Conservation (phyloP, 1,139 yeast genomes). For the Eremothecium sinecaudum region DNA sequence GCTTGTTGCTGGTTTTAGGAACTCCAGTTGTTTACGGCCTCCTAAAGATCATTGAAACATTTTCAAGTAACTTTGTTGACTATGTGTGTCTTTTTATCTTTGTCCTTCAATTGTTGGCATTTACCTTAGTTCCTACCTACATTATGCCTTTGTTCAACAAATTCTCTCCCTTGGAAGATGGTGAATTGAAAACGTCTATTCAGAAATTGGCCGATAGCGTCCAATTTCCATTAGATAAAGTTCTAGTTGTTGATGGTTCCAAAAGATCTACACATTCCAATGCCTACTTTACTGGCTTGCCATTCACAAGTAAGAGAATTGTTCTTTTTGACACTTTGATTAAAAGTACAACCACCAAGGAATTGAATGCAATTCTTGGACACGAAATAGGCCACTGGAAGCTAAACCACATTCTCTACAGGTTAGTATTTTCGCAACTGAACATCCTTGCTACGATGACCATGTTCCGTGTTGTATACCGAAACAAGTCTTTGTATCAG, state of each 20-base stretch:
- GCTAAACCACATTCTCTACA: slow-evolving; percentile 68
- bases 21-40: slow-evolving; percentile 67
- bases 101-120: slow-evolving; percentile 58
- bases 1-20: slow-evolving; percentile 50
- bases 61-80: slow-evolving; percentile 70
- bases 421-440: slow-evolving; percentile 53
- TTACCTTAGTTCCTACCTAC: slow-evolving; percentile 68
- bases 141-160: slow-evolving; percentile 91
- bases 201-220: slow-evolving; percentile 68
- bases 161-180: slow-evolving; percentile 81
- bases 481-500: slow-evolving; percentile 64
- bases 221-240: slow-evolving; percentile 74
- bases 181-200: slow-evolving; percentile 74
- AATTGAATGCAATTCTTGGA: slow-evolving; percentile 88
- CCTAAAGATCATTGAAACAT: slow-evolving; percentile 69
- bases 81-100: slow-evolving; percentile 69
- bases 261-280: slow-evolving; percentile 93
- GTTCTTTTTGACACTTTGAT: slow-evolving; percentile 87
- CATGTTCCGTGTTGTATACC: slow-evolving; percentile 67
- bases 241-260: slow-evolving; percentile 89
- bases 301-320: slow-evolving; percentile 86
- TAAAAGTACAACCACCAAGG: slow-evolving; percentile 63
- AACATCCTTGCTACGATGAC: slow-evolving; percentile 60
- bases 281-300: slow-evolving; percentile 91
- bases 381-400: slow-evolving; percentile 99